Base-by-base conservation (phyloP, 768 basidiomycete genomes). In the Lactarius hatsudake region DNA sequence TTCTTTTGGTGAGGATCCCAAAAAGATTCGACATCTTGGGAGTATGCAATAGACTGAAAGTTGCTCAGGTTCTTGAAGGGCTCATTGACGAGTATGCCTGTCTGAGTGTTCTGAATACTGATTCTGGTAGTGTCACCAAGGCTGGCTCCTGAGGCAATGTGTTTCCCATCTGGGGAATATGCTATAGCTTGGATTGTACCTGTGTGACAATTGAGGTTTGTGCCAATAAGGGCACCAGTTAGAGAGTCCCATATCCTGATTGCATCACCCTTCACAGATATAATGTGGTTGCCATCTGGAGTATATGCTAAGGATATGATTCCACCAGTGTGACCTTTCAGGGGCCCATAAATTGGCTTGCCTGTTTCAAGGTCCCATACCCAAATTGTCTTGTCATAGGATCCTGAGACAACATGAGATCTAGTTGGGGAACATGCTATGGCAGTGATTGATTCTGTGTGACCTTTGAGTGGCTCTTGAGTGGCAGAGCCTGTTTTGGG, bases 171-270 rank as follows among this genome's bases (percentile, higher is more conserved):
- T 48, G 45, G 45, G n/a, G 45, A n/a, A 48, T 0, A 48, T 48
- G 45, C 45, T 0, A 48, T 12, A 48, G 20, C 8, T 0, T 1
- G 0, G 0, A 48, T 23, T 48, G 9, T 0, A n/a, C n/a, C n/a
- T 4, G 9, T 17, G 42, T 18, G 17, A 18, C 42, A 17, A 18
- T 8, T 17, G 6, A 42, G 5, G 2, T 6, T 10, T 23, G n/a
- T 48, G 9, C 45, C 9, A 5, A 48, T 48, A 10, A 48, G 45
- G n/a, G 9, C 45, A 23, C 45, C 45, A 48, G 45, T 48, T 23
- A 12, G n/a, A 23, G n/a, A 48, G n/a, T 48, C 45, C 45, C 45
- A 48, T 48, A 48, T 48, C 9, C 4, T 48, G 4, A 48, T 23
- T 3, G 9, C 12, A 48, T 23, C 45, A 48, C 10, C 9, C 3